A percentile compares a stretch with the other conserved stretches of the same genome.
Evolutionary conservation across 2,329 filamentous ascomycete species (phyloP).

Genomic region (Cordyceps pruinosa): DNA sequence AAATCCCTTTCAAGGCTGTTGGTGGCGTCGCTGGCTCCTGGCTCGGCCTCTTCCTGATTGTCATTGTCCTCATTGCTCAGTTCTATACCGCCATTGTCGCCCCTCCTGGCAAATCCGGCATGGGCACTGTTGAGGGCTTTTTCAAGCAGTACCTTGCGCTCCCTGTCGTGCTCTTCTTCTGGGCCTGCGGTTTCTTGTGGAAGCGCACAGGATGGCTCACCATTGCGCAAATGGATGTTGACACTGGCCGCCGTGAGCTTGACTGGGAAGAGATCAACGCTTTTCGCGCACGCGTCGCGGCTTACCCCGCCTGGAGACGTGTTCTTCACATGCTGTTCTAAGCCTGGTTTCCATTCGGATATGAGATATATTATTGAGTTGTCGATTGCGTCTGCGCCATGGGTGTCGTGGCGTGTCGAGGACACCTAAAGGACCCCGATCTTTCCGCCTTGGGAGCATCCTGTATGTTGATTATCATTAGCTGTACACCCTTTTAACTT

Average conservation of each 20-base stretch:
- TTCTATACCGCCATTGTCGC: conserved; percentile 44
- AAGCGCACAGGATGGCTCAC: conserved; percentile 56
- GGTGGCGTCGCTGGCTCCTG: conserved; percentile 58
- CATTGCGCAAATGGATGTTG: conserved; percentile 57
- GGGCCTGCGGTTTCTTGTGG: conserved; percentile 55
- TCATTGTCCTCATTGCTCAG: conserved; percentile 48
- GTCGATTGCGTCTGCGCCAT: neutral
- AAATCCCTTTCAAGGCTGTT: conserved; percentile 58
- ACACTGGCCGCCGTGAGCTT: conserved; percentile 57
- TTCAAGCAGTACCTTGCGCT: conserved; percentile 50
- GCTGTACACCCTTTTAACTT: conserved; percentile 1
- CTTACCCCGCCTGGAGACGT: conserved; percentile 46
- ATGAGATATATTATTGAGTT: neutral
- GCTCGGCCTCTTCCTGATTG: conserved; percentile 51
- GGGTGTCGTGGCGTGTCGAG: neutral
- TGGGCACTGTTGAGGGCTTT: conserved; percentile 42
- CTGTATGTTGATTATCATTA: conserved; percentile 4
- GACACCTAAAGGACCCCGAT: neutral
- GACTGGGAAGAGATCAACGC: conserved; percentile 59
- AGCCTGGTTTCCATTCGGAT: neutral
- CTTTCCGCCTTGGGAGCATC: neutral
- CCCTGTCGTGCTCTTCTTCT: conserved; percentile 50
- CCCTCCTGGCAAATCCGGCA: conserved; percentile 24
- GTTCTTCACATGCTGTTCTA: conserved; percentile 29
- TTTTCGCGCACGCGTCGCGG: conserved; percentile 41